A percentile compares a stretch with the other conserved stretches of the same genome.
These are phyloP conservation scores for Mikania micrantha DNA, from an alignment of 129 eudicot genomes.

Conservation along the genomic window DNA sequence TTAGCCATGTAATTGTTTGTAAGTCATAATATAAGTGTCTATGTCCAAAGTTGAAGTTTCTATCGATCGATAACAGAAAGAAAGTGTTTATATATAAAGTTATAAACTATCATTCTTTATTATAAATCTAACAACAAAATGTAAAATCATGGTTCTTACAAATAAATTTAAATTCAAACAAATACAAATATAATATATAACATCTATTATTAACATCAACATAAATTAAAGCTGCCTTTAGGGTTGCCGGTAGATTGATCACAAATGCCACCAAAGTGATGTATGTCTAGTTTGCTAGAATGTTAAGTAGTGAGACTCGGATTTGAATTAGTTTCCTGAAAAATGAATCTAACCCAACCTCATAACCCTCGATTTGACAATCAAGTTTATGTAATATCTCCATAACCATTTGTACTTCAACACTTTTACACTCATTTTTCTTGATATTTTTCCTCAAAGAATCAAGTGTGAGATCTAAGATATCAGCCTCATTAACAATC, in stretches of 20 bases:
- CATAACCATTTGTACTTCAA: conserved; percentile 1
- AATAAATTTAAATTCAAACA: no score
- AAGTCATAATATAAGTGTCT: no score
- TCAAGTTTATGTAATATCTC: conserved; percentile 17
- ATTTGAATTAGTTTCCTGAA: conserved; percentile 27
- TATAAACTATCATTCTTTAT: no score
- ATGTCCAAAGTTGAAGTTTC: no score
- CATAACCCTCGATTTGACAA: conserved; percentile 19
- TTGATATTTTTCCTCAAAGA: conserved; percentile 7
- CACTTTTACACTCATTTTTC: background rate
- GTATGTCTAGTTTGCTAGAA: conserved; percentile 15
- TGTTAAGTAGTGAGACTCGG: conserved; percentile 32
- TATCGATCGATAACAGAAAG: no score
- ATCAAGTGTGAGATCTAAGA: conserved; percentile 18
- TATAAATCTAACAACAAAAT: no score
- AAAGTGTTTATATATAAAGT: no score
- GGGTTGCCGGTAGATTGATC: background rate
- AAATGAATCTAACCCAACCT: conserved; percentile 19
- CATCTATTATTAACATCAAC: background rate
- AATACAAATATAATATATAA: no score
- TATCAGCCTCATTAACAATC: conserved; percentile 9
- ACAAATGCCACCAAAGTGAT: background rate
- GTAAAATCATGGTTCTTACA: no score
- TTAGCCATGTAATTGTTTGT: no score
- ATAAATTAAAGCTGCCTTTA: background rate